A percentile compares a stretch with the other conserved stretches of the same genome.
These are phyloP conservation scores for Aphanoascus verrucosus DNA, from an alignment of 2,329 filamentous ascomycete genomes.

Conservation along the genomic window DNA sequence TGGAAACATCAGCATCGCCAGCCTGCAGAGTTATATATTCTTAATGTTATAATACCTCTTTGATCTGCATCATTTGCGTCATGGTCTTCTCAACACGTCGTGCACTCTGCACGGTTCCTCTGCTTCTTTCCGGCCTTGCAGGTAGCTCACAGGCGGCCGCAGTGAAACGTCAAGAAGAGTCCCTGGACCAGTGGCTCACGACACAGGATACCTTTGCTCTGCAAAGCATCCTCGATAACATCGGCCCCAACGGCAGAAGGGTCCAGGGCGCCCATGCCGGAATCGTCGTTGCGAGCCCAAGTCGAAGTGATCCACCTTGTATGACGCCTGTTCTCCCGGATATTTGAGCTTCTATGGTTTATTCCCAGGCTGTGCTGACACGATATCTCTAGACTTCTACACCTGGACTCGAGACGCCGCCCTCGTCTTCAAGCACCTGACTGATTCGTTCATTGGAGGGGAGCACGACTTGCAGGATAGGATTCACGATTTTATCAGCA, in stretches of 20 bases:
- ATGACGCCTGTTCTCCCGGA: slow-evolving; percentile 16
- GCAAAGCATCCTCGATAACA: slow-evolving; percentile 47
- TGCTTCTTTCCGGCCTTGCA: not conserved
- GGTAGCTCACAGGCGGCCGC: not conserved
- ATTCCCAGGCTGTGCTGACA: not conserved
- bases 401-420: slow-evolving; percentile 71
- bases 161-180: slow-evolving; percentile 2
- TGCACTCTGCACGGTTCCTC: slow-evolving; percentile 4
- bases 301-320: slow-evolving; percentile 45
- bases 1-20: no score
- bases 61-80: not conserved
- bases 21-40: no score
- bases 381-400: slow-evolving; percentile 50
- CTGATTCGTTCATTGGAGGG: slow-evolving; percentile 57
- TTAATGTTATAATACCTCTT: no score
- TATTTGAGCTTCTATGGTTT: slow-evolving; percentile 11
- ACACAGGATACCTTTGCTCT: slow-evolving; percentile 41
- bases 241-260: slow-evolving; percentile 43
- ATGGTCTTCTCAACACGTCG: slow-evolving; percentile 1
- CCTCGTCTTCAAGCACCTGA: slow-evolving; percentile 57
- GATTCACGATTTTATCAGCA: slow-evolving; percentile 57
- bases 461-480: slow-evolving; percentile 47
- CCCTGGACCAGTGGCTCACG: slow-evolving; percentile 24
- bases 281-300: slow-evolving; percentile 49
- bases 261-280: slow-evolving; percentile 42